phyloP scores from a whole-genome alignment of 306 rosid genomes.

The Castanea sativa region DNA sequence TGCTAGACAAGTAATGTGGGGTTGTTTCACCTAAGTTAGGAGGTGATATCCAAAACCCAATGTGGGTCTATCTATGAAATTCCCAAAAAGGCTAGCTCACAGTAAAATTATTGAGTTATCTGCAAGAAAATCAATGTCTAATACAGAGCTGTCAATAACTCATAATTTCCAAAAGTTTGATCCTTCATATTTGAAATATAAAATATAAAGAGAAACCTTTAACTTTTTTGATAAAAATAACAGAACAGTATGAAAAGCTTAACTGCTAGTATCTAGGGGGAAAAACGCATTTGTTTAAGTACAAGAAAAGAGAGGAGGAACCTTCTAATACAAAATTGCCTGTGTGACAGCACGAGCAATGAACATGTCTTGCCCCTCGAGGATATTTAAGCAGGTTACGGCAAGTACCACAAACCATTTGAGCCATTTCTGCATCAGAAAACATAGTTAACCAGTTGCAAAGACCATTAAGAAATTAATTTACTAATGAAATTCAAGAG shows the following conservation, averaged over 20 bases:
- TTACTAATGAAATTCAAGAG: background rate
- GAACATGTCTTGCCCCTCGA: slow-evolving; percentile 65
- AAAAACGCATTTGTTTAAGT: background rate
- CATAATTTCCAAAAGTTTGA: background rate
- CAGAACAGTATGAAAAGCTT: background rate
- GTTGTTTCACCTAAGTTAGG: background rate
- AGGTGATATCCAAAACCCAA: background rate
- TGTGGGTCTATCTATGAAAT: background rate
- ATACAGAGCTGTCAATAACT: background rate
- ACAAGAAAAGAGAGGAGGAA: slow-evolving; percentile 24
- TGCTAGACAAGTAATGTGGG: background rate
- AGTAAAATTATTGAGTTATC: background rate
- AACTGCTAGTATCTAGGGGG: background rate
- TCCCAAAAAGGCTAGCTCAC: background rate
- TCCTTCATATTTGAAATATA: background rate
- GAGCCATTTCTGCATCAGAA: slow-evolving; percentile 61
- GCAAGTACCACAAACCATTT: slow-evolving; percentile 95
- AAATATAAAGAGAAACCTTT: background rate
- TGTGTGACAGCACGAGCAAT: slow-evolving; percentile 81
- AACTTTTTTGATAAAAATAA: background rate
- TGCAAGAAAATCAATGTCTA: background rate
- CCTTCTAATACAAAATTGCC: slow-evolving; percentile 82
- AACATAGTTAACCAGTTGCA: slow-evolving; percentile 3
- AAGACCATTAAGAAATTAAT: slow-evolving; percentile 8
- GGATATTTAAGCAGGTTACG: slow-evolving; percentile 69